A percentile compares a stretch with the other conserved stretches of the same genome.
phyloP scores from a whole-genome alignment of 129 eudicot genomes.

The Helianthus tuberosus region DNA sequence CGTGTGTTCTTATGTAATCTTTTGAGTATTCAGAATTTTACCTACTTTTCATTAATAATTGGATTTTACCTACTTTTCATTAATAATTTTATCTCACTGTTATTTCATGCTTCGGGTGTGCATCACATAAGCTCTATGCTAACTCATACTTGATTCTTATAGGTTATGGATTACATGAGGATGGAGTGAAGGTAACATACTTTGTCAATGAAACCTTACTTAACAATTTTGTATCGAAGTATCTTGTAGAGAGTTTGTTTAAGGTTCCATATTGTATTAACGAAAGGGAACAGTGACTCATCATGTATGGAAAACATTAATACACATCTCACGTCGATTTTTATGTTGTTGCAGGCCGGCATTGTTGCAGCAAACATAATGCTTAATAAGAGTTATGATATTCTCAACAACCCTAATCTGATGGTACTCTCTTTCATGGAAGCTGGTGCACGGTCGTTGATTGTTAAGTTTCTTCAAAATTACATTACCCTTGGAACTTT shows the following conservation, averaged over 20 bases:
- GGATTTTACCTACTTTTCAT: too few species aligned
- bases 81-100: too few species aligned
- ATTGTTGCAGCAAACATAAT: slow-evolving; percentile 54
- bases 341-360: slow-evolving; percentile 57
- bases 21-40: too few species aligned
- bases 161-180: slow-evolving; percentile 92
- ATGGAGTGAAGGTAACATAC: slow-evolving; percentile 64
- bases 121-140: not conserved
- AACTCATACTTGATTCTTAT: not conserved
- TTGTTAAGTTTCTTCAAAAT: slow-evolving; percentile 54
- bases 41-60: too few species aligned
- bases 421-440: slow-evolving; percentile 79
- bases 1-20: too few species aligned
- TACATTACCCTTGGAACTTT: slow-evolving; percentile 64
- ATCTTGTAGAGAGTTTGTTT: not conserved
- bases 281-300: not conserved
- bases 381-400: slow-evolving; percentile 41
- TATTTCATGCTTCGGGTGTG: too few species aligned
- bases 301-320: not conserved
- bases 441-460: slow-evolving; percentile 69
- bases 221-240: not conserved
- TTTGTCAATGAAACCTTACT: not conserved
- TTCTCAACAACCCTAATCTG: slow-evolving; percentile 59
- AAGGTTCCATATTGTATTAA: not conserved
- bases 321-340: not conserved